These are phyloP conservation scores for Cladophialophora carrionii DNA, from an alignment of 2,329 filamentous ascomycete species.

Conservation along the genomic window DNA sequence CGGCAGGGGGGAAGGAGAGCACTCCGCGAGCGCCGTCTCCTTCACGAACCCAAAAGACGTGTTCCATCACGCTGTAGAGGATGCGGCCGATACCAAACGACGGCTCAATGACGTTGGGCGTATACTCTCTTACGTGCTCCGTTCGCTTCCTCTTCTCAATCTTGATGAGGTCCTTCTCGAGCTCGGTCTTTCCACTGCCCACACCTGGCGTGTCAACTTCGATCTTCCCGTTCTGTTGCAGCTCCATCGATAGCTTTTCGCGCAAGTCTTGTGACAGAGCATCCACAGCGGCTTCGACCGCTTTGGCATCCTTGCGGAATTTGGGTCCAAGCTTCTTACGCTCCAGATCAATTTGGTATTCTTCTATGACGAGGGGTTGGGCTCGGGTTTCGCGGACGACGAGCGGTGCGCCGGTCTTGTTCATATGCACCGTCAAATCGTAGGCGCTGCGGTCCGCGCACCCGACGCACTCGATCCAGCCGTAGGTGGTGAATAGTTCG, in stretches of 20 bases:
- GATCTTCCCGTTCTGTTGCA: slow-evolving; percentile 74
- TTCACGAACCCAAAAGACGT: slow-evolving; percentile 90
- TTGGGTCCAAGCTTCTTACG: slow-evolving; percentile 95
- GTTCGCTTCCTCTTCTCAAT: slow-evolving; percentile 82
- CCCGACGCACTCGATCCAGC: slow-evolving; percentile 98
- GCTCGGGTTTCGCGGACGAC: slow-evolving; percentile 80
- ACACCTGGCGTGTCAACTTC: slow-evolving; percentile 71
- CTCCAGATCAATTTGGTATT: slow-evolving; percentile 84
- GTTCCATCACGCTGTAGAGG: slow-evolving; percentile 89
- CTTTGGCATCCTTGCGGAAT: slow-evolving; percentile 93
- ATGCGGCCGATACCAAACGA: slow-evolving; percentile 97
- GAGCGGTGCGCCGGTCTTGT: slow-evolving; percentile 85
- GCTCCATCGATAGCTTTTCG: slow-evolving; percentile 74
- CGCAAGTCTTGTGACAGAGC: slow-evolving; percentile 77
- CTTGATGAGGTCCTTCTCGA: slow-evolving; percentile 76
- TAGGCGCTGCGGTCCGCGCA: slow-evolving; percentile 96
- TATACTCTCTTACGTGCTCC: slow-evolving; percentile 87
- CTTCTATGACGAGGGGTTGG: slow-evolving; percentile 77
- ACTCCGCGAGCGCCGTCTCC: slow-evolving; percentile 83
- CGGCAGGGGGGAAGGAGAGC: slow-evolving; percentile 71
- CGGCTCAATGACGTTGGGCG: slow-evolving; percentile 93
- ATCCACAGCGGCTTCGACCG: slow-evolving; percentile 77
- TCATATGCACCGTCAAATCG: slow-evolving; percentile 87
- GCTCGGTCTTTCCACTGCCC: slow-evolving; percentile 72
- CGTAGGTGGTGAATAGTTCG: slow-evolving; percentile 85